Evolutionary conservation across 139 green algal genomes (phyloP), one percentile per base, ranked within the genome.

Genomic region (Pleodorina starrii): DNA sequence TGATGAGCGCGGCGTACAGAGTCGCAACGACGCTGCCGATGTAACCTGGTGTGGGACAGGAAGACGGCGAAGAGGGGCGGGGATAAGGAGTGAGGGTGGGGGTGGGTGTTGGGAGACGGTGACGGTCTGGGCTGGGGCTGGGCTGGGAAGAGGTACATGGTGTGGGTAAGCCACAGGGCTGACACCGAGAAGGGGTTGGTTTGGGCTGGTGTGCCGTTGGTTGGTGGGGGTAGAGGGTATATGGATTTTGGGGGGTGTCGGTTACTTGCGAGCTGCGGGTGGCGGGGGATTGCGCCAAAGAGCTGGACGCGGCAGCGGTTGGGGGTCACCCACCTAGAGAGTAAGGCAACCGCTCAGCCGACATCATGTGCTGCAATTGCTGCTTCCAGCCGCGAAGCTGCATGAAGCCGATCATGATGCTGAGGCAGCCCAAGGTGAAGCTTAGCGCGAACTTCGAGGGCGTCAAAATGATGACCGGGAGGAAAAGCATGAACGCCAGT

Each of bases 371-470:
- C 17, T 89, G 69, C 44, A 98, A 79, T 92, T 99, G 97, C 60
- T 90, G 51, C 72, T 95, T 94, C 92, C 94, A 98, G 16, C 98
- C 98, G 17, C 93, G 91, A 29, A 99, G 92, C 43, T 94, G 92
- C 32, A 96, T 92, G 82, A 99, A 96, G 1, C 93, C 95, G 14
- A 87, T 90, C 90, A 99, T 95, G 51, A 98, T 90, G 36, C 96
- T 84, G 1, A 95, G 82, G 46, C 96, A 99, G 1, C 97, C 97
- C 0, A 99, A 81, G 27, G 92, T 97, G 91, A 99, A 99, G 82
- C 90, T 97, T 17, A 99, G 88, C 4, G 97, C 98, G 93, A 99
- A 99, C 91, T 98, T 99, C 36, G 97, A 95, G n/a, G 98, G 98
- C 0, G 94, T 89, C 19, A 99, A 69, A 68, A 98, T 96, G 73